Conservation (phyloP, 169 alveolate species). For the Cryptosporidium parvum region DNA sequence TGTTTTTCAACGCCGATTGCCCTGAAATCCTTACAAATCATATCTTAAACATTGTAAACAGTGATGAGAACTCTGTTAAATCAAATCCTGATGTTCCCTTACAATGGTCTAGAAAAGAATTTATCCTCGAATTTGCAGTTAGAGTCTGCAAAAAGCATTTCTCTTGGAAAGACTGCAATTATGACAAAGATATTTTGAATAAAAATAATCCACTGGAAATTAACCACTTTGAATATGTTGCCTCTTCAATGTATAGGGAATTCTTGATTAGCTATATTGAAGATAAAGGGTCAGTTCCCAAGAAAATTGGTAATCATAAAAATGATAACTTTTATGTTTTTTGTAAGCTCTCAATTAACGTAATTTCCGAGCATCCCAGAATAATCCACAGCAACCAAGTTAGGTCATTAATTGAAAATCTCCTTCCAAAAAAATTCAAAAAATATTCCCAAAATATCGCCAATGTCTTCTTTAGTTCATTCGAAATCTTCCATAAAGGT, state of each 20-base stretch:
- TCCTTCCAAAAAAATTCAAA: conserved; percentile 36
- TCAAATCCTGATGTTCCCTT: background rate
- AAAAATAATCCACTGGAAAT: conserved; percentile 26
- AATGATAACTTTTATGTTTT: background rate
- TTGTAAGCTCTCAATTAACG: conserved; percentile 36
- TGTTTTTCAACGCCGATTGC: conserved; percentile 48
- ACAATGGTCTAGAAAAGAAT: conserved; percentile 31
- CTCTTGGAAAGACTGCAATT: conserved; percentile 47
- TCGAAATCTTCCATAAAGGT: conserved; percentile 39
- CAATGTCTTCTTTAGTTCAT: conserved; percentile 23
- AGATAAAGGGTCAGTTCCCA: background rate
- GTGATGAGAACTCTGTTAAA: background rate
- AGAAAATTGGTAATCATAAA: background rate
- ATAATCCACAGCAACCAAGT: conserved; percentile 8
- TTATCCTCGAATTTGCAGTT: conserved; percentile 44
- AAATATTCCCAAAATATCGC: background rate
- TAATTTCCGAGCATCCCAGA: conserved; percentile 43
- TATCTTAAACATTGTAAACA: background rate
- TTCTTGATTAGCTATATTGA: background rate
- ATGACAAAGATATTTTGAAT: conserved; percentile 1
- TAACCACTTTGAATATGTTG: conserved; percentile 36
- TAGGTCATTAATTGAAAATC: background rate
- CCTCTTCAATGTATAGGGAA: conserved; percentile 52
- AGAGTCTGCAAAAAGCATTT: conserved; percentile 66
- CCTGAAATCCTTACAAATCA: conserved; percentile 35